These are phyloP conservation scores for Microcyclospora tardicrescens DNA, from an alignment of 2,329 filamentous ascomycete species.

Conservation along the genomic window DNA sequence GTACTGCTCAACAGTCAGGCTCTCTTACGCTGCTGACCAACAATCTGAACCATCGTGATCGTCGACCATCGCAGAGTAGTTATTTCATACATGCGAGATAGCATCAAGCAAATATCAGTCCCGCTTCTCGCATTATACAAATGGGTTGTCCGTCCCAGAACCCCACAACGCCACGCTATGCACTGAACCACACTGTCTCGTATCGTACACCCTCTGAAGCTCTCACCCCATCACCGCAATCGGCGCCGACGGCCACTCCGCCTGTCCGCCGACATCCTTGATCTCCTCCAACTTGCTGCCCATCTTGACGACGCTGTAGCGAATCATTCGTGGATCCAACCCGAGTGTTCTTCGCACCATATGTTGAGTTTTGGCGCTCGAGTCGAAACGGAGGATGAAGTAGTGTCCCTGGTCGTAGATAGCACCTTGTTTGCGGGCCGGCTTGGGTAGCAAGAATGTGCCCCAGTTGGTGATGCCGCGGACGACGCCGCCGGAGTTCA, in stretches of 20 bases:
- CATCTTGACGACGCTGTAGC: slow-evolving; percentile 75
- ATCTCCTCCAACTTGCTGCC: slow-evolving; percentile 54
- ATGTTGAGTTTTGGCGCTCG: slow-evolving; percentile 58
- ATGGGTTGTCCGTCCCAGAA: no score
- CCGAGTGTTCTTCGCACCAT: slow-evolving; percentile 61
- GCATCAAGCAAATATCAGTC: no score
- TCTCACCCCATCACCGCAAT: no score
- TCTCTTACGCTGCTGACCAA: no score
- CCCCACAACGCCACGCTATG: no score
- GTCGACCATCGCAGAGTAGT: no score
- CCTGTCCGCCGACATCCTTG: slow-evolving; percentile 42
- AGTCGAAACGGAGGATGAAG: slow-evolving; percentile 95
- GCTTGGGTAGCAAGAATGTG: slow-evolving; percentile 71
- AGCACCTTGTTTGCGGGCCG: slow-evolving; percentile 67
- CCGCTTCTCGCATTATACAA: no score
- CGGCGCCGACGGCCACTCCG: slow-evolving; percentile 31
- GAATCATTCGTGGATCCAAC: slow-evolving; percentile 81
- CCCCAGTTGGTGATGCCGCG: slow-evolving; percentile 95
- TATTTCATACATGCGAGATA: no score
- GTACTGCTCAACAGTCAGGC: no score
- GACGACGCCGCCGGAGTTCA: slow-evolving; percentile 74
- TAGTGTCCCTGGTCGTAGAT: slow-evolving; percentile 81
- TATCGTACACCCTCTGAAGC: no score
- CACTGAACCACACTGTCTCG: no score
- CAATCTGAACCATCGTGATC: no score